Conservation (phyloP, 768 basidiomycete genomes). For the Tylopilus intermedius region DNA sequence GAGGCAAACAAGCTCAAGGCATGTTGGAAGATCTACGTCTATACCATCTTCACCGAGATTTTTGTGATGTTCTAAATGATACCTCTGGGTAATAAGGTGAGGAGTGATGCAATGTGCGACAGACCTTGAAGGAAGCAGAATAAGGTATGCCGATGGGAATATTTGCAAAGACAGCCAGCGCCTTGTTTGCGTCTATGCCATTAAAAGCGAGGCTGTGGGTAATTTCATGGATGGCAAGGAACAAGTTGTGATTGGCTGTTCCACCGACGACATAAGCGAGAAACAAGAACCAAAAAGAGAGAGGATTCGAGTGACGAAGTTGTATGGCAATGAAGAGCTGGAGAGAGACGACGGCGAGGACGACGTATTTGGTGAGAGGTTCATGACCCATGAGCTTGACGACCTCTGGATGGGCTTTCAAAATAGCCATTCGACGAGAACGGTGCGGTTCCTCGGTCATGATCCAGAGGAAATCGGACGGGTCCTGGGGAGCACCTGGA, state of each 20-base stretch:
- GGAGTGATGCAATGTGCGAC: slow-evolving; percentile 3
- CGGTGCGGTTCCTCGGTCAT: slow-evolving; percentile 99
- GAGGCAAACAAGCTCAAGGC: slow-evolving; percentile 75
- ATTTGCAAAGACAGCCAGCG: slow-evolving; percentile 87
- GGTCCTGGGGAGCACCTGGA: slow-evolving; percentile 62
- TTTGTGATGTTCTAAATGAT: slow-evolving; percentile 97
- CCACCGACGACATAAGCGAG: slow-evolving; percentile 85
- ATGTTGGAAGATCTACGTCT: slow-evolving; percentile 91
- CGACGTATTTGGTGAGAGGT: slow-evolving; percentile 85
- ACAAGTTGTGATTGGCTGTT: slow-evolving; percentile 95
- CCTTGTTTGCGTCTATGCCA: slow-evolving; percentile 75
- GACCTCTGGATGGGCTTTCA: slow-evolving; percentile 95
- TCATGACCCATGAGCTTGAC: slow-evolving; percentile 96
- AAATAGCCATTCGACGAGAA: slow-evolving; percentile 76
- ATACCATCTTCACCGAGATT: slow-evolving; percentile 92
- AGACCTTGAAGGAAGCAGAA: slow-evolving; percentile 89
- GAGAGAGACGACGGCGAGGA: slow-evolving; percentile 72
- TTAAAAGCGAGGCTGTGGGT: slow-evolving; percentile 96
- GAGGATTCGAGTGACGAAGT: slow-evolving; percentile 63
- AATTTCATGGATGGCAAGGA: slow-evolving; percentile 97
- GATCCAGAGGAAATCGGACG: slow-evolving; percentile 88
- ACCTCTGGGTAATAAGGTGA: slow-evolving; percentile 46
- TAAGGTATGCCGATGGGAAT: slow-evolving; percentile 93
- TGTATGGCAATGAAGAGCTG: slow-evolving; percentile 63
- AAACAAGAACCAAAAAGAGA: slow-evolving; percentile 68